phyloP scores from a whole-genome alignment of 495 filamentous ascomycete species.

The Xylaria sp. region DNA sequence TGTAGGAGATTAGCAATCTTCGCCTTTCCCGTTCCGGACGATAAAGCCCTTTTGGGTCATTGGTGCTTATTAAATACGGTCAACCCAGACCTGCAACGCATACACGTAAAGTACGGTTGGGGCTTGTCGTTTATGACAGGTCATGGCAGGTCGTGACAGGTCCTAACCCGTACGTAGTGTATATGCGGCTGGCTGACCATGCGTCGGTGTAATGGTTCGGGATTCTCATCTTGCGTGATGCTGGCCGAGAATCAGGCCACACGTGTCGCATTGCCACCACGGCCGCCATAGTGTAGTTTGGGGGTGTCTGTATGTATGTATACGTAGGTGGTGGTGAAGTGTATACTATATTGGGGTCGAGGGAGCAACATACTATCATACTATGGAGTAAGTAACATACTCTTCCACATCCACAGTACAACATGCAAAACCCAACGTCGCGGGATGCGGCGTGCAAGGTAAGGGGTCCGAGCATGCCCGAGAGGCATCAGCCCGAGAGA shows the following conservation, averaged over 20 bases:
- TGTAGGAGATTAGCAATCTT: slow-evolving; percentile 14
- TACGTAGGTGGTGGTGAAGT: too few relatives aligned
- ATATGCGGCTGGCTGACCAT: slow-evolving; percentile 24
- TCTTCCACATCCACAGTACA: neutral
- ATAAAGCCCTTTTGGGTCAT: neutral
- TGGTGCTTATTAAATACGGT: slow-evolving; percentile 10
- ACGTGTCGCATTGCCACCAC: slow-evolving; percentile 24
- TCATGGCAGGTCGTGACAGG: slow-evolving; percentile 8
- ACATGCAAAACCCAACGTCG: neutral
- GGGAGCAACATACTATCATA: neutral
- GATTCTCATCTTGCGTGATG: slow-evolving; percentile 22
- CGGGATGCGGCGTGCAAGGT: slow-evolving; percentile 9
- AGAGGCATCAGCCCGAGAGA: slow-evolving; percentile 18
- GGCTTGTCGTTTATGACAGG: slow-evolving; percentile 21
- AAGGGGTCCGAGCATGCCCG: slow-evolving; percentile 5
- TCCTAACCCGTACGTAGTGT: slow-evolving; percentile 6
- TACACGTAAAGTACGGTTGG: slow-evolving; percentile 19
- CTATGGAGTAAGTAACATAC: neutral
- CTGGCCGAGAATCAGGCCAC: slow-evolving; percentile 25
- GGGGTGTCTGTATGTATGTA: neutral
- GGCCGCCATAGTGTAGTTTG: neutral
- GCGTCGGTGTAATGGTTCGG: slow-evolving; percentile 21
- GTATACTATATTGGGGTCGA: neutral
- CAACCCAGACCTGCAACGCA: neutral
- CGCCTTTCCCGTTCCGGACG: slow-evolving; percentile 17